A percentile compares a stretch with the other conserved stretches of the same genome.
phyloP scores from a whole-genome alignment of 805 yeast species.

The Yarrowia deformans region DNA sequence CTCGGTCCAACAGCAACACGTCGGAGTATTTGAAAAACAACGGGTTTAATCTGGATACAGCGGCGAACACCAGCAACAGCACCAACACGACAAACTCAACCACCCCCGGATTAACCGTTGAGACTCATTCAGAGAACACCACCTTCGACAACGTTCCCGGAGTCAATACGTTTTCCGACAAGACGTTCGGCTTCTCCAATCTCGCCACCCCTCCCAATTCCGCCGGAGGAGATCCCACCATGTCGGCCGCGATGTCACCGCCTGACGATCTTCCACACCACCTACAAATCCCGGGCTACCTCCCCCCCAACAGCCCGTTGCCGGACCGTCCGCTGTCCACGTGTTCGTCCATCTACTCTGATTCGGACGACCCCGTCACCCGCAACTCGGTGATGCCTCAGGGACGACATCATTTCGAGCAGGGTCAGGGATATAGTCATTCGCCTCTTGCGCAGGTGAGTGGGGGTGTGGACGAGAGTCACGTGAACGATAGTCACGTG shows the following conservation, averaged over 20 bases:
- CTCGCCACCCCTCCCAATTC: conserved; percentile 20
- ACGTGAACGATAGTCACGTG: neutral
- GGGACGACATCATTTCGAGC: neutral
- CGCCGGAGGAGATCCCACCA: neutral
- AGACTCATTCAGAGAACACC: neutral
- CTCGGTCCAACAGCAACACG: neutral
- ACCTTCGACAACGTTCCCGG: neutral
- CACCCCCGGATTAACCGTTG: neutral
- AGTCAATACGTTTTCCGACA: neutral
- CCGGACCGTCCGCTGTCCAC: conserved; percentile 13
- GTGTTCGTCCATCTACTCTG: conserved; percentile 29
- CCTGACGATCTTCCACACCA: conserved; percentile 10
- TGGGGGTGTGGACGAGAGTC: neutral
- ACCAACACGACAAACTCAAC: too few relatives aligned
- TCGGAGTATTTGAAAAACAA: conserved; percentile 19
- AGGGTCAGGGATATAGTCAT: neutral
- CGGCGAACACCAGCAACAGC: neutral
- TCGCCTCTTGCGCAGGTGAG: conserved; percentile 1
- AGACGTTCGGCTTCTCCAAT: neutral
- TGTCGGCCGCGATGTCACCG: neutral
- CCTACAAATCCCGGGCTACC: conserved; percentile 23
- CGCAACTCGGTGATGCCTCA: conserved; percentile 30
- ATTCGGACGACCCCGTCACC: conserved; percentile 31
- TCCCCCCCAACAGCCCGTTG: conserved; percentile 20
- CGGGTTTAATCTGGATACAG: neutral